Conservation (phyloP, 2,329 filamentous ascomycete species). For the Botrytis fabae region DNA sequence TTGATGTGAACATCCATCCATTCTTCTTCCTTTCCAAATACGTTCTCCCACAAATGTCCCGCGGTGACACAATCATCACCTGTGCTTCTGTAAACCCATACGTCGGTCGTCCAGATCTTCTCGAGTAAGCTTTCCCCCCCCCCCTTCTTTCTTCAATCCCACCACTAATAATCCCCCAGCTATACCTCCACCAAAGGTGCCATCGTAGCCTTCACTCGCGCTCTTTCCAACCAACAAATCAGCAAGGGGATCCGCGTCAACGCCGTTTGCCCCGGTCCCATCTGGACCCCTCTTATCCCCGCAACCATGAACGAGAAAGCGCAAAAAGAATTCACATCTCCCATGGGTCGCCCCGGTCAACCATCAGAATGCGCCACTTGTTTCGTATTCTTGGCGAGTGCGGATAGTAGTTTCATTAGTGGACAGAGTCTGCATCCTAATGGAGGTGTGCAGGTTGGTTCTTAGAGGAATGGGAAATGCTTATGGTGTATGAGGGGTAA, state of each 20-base stretch:
- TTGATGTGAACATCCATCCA: slow-evolving; percentile 80
- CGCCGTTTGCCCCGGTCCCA: slow-evolving; percentile 73
- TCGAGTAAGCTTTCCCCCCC: slow-evolving; percentile 51
- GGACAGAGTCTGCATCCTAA: slow-evolving; percentile 71
- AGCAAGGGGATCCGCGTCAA: slow-evolving; percentile 74
- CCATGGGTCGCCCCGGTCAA: slow-evolving; percentile 76
- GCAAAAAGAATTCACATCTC: slow-evolving; percentile 70
- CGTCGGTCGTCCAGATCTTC: slow-evolving; percentile 73
- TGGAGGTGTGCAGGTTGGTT: slow-evolving; percentile 56
- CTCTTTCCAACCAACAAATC: slow-evolving; percentile 72
- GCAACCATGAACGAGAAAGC: slow-evolving; percentile 70
- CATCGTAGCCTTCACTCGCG: slow-evolving; percentile 76
- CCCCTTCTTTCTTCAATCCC: neutral
- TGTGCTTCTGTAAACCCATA: slow-evolving; percentile 84
- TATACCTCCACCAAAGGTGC: slow-evolving; percentile 81
- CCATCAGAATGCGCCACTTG: slow-evolving; percentile 80
- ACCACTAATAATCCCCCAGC: slow-evolving; percentile 20
- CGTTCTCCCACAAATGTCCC: slow-evolving; percentile 69
- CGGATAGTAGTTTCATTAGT: slow-evolving; percentile 71
- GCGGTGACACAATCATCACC: slow-evolving; percentile 79
- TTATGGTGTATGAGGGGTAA: neutral
- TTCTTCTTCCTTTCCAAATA: slow-evolving; percentile 83
- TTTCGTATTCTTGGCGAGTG: slow-evolving; percentile 76
- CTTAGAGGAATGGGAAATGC: slow-evolving; percentile 7
- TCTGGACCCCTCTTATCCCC: slow-evolving; percentile 76